These are phyloP conservation scores for Oryza coarctata DNA, from an alignment of 176 grass and related monocot species.

Conservation along the genomic window DNA sequence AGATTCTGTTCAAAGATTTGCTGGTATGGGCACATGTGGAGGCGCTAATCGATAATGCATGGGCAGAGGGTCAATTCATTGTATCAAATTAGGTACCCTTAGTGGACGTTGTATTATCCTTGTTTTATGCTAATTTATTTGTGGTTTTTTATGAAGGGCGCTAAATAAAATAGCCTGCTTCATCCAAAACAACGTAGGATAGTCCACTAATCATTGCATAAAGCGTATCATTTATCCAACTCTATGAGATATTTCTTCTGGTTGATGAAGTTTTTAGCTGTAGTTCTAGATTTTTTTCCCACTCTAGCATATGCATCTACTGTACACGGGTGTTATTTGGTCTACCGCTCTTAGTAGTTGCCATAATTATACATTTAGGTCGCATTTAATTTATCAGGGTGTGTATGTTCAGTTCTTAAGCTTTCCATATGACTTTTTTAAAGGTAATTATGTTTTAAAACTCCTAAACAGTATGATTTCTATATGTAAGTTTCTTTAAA, in stretches of 20 bases:
- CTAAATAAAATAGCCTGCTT: neutral
- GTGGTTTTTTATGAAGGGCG: neutral
- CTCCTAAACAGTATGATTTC: no score
- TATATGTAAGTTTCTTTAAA: no score
- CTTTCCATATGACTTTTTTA: no score
- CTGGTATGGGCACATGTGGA: conserved; percentile 37
- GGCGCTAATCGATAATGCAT: conserved; percentile 3
- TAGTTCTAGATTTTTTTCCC: neutral
- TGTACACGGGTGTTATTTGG: neutral
- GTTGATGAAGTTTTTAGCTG: neutral
- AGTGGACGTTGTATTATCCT: conserved; percentile 5
- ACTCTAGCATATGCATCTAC: no score
- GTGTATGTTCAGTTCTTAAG: no score
- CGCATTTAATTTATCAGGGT: no score
- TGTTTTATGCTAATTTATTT: neutral
- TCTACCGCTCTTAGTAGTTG: no score
- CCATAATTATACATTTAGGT: no score
- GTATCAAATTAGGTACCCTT: neutral
- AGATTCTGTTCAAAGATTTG: conserved; percentile 26
- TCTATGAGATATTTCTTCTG: neutral
- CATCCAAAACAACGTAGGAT: neutral
- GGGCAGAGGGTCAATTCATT: conserved; percentile 29
- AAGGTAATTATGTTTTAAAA: no score
- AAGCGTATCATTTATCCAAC: neutral
- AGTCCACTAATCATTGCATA: neutral